Conservation (phyloP, 495 filamentous ascomycete species). For the Trichocladium antarcticum region DNA sequence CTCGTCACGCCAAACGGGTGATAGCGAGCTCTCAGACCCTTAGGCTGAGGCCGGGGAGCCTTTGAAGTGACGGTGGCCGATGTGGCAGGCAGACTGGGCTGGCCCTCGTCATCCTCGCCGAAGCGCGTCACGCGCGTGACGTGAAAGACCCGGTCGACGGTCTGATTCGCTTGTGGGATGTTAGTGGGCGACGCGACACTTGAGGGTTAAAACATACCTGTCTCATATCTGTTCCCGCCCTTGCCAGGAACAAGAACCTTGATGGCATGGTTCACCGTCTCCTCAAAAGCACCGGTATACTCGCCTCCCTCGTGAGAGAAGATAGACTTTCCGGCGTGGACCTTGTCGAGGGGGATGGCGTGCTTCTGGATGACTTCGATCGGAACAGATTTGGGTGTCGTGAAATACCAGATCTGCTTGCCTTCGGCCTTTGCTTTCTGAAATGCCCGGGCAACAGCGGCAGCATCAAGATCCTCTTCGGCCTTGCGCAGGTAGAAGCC, state of each 20-base stretch:
- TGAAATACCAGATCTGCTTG: slow-evolving; percentile 45
- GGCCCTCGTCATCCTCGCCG: slow-evolving; percentile 18
- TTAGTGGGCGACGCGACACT: neutral
- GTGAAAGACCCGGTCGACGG: slow-evolving; percentile 34
- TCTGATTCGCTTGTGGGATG: slow-evolving; percentile 22
- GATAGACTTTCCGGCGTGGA: slow-evolving; percentile 26
- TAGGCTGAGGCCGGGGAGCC: slow-evolving; percentile 34
- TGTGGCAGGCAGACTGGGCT: slow-evolving; percentile 14
- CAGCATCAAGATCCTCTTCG: slow-evolving; percentile 23
- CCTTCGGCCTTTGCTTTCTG: slow-evolving; percentile 35
- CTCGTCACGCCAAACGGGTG: slow-evolving; percentile 33
- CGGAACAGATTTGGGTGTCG: slow-evolving; percentile 36
- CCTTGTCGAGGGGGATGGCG: slow-evolving; percentile 32
- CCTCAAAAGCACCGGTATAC: slow-evolving; percentile 30
- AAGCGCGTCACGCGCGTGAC: slow-evolving; percentile 36
- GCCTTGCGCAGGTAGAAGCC: slow-evolving; percentile 27
- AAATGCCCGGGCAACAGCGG: slow-evolving; percentile 30
- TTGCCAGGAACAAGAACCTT: slow-evolving; percentile 35
- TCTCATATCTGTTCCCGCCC: slow-evolving; percentile 31
- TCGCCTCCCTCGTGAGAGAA: slow-evolving; percentile 33
- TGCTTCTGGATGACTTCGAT: slow-evolving; percentile 39
- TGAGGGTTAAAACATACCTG: slow-evolving; percentile 22
- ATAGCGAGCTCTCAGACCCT: slow-evolving; percentile 35
- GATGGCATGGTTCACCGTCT: slow-evolving; percentile 28
- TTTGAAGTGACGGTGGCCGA: slow-evolving; percentile 18